Base-by-base conservation (phyloP, 257 asterid species). In the Jacaranda mimosifolia region DNA sequence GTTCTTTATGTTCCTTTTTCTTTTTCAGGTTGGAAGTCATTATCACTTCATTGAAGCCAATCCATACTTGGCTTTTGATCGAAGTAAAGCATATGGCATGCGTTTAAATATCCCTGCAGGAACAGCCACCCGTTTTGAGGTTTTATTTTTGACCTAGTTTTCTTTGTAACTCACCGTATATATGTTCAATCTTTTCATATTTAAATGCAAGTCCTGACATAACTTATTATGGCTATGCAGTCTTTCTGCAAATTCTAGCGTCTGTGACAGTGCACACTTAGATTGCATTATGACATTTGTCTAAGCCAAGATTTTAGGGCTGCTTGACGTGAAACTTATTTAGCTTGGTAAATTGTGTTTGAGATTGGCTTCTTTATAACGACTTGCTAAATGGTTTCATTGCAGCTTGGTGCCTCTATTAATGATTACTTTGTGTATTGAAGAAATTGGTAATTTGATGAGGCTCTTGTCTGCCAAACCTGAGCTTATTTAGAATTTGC, bases 101-200 rank as follows among this genome's bases (percentile, higher is more conserved):
- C 89, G 98, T 70, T 83, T 95, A 78, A 95, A 95, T 78, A 91
- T 93, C 76, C 98, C 97, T 19, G 94, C 99, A 18, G 98, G 99
- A 81, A 91, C 97, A 75, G 99, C 97, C 63, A 91, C 87, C 13
- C 92, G 98, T 80, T 95, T 95, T 77, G 99, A 95, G 98, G 99
- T 94, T 67, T 77, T 70, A 49, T 66, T 59, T 84, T 69, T 83
- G 72, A 69, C 68, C 71, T 81, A 36, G 35, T 72, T 73, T 76
- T 63, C 69, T 74, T 74, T 80, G 42, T 18, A 52, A 17, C 68
- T 52, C 32, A 57, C 71, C 32, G 11, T n/a, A 62, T 57, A 17
- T 18, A 63, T 68, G 38, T 56, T 78, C 57, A 51, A 52, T 62
- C 45, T 59, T 49, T 82, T 57, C 39, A 39, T 70, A 19, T 72